Evolutionary conservation across 148 eudicot species (phyloP), one percentile per base, ranked within the genome.

Genomic region (Suaeda aralocaspica): DNA sequence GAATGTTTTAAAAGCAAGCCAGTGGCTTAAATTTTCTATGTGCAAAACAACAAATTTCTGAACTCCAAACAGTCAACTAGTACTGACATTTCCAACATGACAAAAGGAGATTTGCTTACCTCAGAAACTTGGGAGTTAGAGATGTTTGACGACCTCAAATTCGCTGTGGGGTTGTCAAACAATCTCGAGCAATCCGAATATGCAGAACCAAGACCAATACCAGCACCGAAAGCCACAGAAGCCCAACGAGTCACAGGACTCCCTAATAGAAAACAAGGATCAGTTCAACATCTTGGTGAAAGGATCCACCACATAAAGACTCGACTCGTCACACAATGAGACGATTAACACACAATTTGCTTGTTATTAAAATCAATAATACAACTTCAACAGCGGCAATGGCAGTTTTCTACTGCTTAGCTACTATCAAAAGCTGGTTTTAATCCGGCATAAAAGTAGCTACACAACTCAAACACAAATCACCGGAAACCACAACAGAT

Each of bases 221-320:
- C 98, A 55, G 98, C 96, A 72, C 96, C 96, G 65, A 92, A 88
- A 64, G 98, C 93, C 56, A 92, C 86, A 21, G 98, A 71, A 73
- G 98, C 91, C 98, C 98, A 88, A 55, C 96, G 91, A 51, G 98
- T 86, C 66, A 76, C 85, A 66, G 96, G 98, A 77, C 91, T 88
- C 59, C 96, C 98, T 92, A 73, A 15, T 69, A 49, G 16, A 71
- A 64, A 77, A 67, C 2, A 60, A 49, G 50, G 25, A n/a, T 29
- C 28, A 50, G 6, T 49, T 13, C 41, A 58, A 57, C 26, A 59
- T 60, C n/a, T n/a, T 56, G 62, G 30, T 15, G 29, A 59, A 22
- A 34, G 4, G 21, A 49, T 18, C 9, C 44, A 63, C 12, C 50
- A 63, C 13, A 3, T 1, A 3, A 0, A 24, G 6, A 22, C 6